Percentiles rank a stretch among this genome's conserved stretches.
Evolutionary conservation across 306 rosid species (phyloP).

Genomic region (Pterocarpus santalinus): DNA sequence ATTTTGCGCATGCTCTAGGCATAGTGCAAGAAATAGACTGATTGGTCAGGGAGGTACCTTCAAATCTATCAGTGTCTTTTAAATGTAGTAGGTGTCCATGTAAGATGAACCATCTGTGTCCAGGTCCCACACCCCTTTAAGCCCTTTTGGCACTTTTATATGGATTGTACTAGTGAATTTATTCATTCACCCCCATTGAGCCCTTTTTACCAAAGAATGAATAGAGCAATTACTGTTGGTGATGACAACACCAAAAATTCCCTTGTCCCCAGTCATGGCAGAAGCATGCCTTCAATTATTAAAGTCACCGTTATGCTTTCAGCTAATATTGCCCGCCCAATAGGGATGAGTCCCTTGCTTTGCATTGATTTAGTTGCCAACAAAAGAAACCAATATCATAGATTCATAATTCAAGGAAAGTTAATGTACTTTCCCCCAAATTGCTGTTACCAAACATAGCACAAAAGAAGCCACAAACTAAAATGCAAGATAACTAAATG

Average conservation of each 20-base stretch:
- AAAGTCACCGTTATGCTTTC: conserved; percentile 35
- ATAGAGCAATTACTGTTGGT: conserved; percentile 25
- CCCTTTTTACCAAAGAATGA: conserved; percentile 26
- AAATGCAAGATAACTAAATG: not conserved
- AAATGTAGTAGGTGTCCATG: conserved; percentile 46
- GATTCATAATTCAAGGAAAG: not conserved
- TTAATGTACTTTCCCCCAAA: not conserved
- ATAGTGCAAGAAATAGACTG: conserved; percentile 61
- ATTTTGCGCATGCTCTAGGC: conserved; percentile 64
- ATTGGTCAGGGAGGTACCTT: conserved; percentile 57
- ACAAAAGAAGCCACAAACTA: not conserved
- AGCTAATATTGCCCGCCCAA: conserved; percentile 25
- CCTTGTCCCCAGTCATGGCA: not conserved
- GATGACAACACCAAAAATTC: conserved; percentile 12
- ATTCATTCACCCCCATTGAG: not conserved
- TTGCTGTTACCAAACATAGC: not conserved
- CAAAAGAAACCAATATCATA: not conserved
- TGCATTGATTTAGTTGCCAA: conserved; percentile 35
- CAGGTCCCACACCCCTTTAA: conserved; percentile 45
- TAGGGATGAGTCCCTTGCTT: not conserved
- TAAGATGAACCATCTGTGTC: conserved; percentile 44
- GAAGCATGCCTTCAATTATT: conserved; percentile 23
- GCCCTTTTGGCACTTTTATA: conserved; percentile 42
- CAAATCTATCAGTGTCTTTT: conserved; percentile 52
- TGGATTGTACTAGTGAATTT: conserved; percentile 36